Percentiles rank a stretch among this genome's conserved stretches.
phyloP scores from a whole-genome alignment of 345 rosid genomes.

The Conringia planisiliqua region DNA sequence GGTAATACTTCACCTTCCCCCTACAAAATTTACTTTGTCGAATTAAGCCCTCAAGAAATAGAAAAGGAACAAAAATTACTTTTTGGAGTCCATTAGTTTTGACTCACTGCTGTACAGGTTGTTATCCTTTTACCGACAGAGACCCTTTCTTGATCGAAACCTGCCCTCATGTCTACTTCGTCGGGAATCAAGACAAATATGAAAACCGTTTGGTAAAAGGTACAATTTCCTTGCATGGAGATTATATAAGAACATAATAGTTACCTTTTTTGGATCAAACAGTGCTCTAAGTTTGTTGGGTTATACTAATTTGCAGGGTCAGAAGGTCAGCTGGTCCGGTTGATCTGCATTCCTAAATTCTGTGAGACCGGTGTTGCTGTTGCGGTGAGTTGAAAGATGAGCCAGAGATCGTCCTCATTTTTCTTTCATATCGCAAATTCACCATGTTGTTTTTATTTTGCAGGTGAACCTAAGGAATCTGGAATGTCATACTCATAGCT shows the following conservation, averaged over 20 bases:
- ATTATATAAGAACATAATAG: neutral
- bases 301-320: slow-evolving; percentile 48
- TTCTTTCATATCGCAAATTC: neutral
- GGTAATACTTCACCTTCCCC: slow-evolving; percentile 39
- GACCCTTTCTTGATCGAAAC: slow-evolving; percentile 93
- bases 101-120: slow-evolving; percentile 47
- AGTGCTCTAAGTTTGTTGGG: neutral
- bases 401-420: neutral
- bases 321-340: slow-evolving; percentile 72
- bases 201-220: slow-evolving; percentile 62
- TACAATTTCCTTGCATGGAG: slow-evolving; percentile 19
- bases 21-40: neutral
- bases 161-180: slow-evolving; percentile 94
- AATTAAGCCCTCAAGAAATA: neutral
- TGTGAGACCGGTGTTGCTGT: slow-evolving; percentile 74
- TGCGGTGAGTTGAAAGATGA: slow-evolving; percentile 49
- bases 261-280: neutral
- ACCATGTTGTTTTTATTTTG: neutral
- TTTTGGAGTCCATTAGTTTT: neutral
- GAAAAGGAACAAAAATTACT: neutral
- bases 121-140: slow-evolving; percentile 91
- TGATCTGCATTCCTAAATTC: slow-evolving; percentile 76
- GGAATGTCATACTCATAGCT: slow-evolving; percentile 75
- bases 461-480: slow-evolving; percentile 80
- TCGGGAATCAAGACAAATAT: slow-evolving; percentile 77